Percentiles rank a stretch among this genome's conserved stretches.
Evolutionary conservation across 441 rosid species (phyloP).

Genomic region (Bruguiera hainesii): DNA sequence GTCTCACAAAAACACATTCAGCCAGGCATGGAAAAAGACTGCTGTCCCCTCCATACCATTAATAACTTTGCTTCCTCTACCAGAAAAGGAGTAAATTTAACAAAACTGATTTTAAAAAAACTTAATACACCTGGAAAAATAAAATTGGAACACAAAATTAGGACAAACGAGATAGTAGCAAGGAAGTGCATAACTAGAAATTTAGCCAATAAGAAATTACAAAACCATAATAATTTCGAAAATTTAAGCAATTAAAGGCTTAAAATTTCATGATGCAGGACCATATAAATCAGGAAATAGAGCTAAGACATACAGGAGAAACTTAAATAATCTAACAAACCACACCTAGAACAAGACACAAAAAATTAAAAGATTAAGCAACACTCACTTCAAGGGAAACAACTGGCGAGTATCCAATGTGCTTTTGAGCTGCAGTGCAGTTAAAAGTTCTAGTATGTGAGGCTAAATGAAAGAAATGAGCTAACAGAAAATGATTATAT

Average conservation of each 20-base stretch:
- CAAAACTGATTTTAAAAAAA: background rate
- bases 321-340: background rate
- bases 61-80: background rate
- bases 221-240: background rate
- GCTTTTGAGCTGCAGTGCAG: constrained; percentile 70
- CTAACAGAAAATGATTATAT: constrained; percentile 41
- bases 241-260: constrained; percentile 5
- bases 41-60: background rate
- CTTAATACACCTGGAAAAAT: background rate
- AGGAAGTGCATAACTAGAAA: background rate
- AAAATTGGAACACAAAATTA: background rate
- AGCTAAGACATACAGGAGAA: background rate
- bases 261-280: background rate
- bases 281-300: background rate
- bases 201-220: background rate
- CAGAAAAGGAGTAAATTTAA: background rate
- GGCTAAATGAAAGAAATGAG: constrained; percentile 55
- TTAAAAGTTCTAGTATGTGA: constrained; percentile 73
- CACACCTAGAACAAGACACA: background rate
- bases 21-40: no score
- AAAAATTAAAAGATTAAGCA: constrained; percentile 6
- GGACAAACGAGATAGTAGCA: background rate
- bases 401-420: constrained; percentile 67
- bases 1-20: no score
- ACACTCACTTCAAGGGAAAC: constrained; percentile 63